These are phyloP conservation scores for Microbotryum saponariae DNA, from an alignment of 1,284 basidiomycete genomes.

Conservation along the genomic window DNA sequence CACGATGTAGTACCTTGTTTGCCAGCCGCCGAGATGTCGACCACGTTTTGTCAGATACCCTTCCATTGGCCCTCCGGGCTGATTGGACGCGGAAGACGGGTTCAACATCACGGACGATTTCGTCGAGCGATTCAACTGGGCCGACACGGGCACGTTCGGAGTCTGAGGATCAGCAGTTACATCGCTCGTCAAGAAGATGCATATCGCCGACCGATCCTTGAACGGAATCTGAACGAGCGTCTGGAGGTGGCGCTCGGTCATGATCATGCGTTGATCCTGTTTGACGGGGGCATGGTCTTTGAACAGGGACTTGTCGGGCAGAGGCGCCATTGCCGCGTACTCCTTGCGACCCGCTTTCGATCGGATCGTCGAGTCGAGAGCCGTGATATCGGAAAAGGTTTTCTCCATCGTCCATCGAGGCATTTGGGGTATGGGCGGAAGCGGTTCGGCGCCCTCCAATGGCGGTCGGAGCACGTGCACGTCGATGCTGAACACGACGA, in stretches of 20 bases:
- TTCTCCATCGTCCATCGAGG: conserved; percentile 87
- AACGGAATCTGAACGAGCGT: conserved; percentile 67
- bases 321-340: conserved; percentile 61
- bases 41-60: conserved; percentile 94
- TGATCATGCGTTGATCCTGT: conserved; percentile 85
- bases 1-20: conserved; percentile 86
- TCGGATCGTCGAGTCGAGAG: conserved; percentile 57
- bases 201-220: conserved; percentile 80
- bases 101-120: no score
- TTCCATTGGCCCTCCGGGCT: conserved; percentile 56
- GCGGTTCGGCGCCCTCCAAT: conserved; percentile 43
- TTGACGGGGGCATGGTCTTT: conserved; percentile 94
- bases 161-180: conserved; percentile 54
- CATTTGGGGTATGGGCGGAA: conserved; percentile 55
- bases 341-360: conserved; percentile 58
- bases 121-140: conserved; percentile 31
- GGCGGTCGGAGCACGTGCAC: conserved; percentile 35
- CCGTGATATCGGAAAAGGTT: conserved; percentile 80
- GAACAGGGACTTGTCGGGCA: conserved; percentile 90
- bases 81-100: conserved; percentile 53
- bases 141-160: conserved; percentile 48
- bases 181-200: conserved; percentile 86
- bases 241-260: conserved; percentile 79
- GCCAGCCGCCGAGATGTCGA: conserved; percentile 88
- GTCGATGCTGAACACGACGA: conserved; percentile 66